Base-by-base conservation (phyloP, 345 rosid species). In the Citrus cavaleriei region DNA sequence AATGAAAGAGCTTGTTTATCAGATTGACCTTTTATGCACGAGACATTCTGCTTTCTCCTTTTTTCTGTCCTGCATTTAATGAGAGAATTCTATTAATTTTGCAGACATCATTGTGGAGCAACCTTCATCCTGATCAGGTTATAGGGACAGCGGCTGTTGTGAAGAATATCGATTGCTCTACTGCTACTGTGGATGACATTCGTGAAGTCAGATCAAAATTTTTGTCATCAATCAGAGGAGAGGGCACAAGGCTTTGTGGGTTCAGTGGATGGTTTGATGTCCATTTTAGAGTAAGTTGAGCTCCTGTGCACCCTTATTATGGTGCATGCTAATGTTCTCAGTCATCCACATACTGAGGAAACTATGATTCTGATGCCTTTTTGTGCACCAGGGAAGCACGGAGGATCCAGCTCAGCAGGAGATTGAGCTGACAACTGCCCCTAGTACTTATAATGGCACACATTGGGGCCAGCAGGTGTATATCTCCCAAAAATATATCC, bases 381-480 rank as follows among this genome's bases (percentile, higher is more conserved):
- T 68, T 78, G 72, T 68, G 30, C 67, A 30, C 46, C 83, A 96
- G 99, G 98, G 99, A 71, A 86, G 98, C 79, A 68, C 35, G 62
- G 94, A 90, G 83, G 90, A 94, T 81, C 97, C 94, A 0, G 93
- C 93, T 14, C 83, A 80, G 85, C 82, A 85, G 80, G 95, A 91
- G 71, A 80, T 96, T 76, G 98, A 94, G 85, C 83, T 96, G 84
- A 91, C 97, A 46, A 94, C 99, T 68, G 97, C 95, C 49, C 99
- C 99, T 73, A 94, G 95, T 69, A 80, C 79, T 60, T 85, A 93
- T 75, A 81, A 89, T 70, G 87, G 91, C 87, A 96, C 99, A 10
- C 98, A 96, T 72, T 96, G 99, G 99, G 98, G 98, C 55, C 99
- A 96, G 81, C 99, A 94, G 98, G 99, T 95, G 18, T 62, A 68